Conservation (phyloP, 129 eudicot genomes). For the Flaveria ramosissima region DNA sequence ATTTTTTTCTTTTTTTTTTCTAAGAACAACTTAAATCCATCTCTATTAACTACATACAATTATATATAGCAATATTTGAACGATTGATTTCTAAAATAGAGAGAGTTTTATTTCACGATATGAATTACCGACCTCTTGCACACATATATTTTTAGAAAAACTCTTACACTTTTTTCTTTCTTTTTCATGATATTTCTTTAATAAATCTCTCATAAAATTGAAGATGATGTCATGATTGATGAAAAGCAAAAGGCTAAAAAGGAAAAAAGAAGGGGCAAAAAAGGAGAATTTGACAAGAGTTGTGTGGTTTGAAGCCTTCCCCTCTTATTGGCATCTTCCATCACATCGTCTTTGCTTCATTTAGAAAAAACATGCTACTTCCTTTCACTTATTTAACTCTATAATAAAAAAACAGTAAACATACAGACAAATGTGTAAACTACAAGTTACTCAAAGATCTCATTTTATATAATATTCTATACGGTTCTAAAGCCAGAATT, state of each 20-base stretch:
- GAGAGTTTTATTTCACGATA: too few relatives aligned
- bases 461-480: not conserved
- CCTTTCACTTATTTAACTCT: not conserved
- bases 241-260: slow-evolving; percentile 38
- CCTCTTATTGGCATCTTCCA: slow-evolving; percentile 41
- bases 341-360: slow-evolving; percentile 42
- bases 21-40: too few relatives aligned
- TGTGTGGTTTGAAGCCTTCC: slow-evolving; percentile 30
- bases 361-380: slow-evolving; percentile 26
- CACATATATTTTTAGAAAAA: too few relatives aligned
- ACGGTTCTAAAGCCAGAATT: not conserved
- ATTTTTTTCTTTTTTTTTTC: too few relatives aligned
- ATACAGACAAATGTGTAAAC: not conserved
- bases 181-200: not conserved
- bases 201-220: not conserved
- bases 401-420: not conserved
- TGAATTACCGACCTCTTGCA: too few relatives aligned
- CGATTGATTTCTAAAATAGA: too few relatives aligned
- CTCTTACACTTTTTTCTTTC: too few relatives aligned
- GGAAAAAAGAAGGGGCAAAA: not conserved
- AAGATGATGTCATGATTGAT: slow-evolving; percentile 41
- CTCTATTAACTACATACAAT: too few relatives aligned
- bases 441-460: not conserved
- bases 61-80: too few relatives aligned
- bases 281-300: slow-evolving; percentile 33